Evolutionary conservation across 306 rosid species (phyloP).

Genomic region (Gleditsia sinensis): DNA sequence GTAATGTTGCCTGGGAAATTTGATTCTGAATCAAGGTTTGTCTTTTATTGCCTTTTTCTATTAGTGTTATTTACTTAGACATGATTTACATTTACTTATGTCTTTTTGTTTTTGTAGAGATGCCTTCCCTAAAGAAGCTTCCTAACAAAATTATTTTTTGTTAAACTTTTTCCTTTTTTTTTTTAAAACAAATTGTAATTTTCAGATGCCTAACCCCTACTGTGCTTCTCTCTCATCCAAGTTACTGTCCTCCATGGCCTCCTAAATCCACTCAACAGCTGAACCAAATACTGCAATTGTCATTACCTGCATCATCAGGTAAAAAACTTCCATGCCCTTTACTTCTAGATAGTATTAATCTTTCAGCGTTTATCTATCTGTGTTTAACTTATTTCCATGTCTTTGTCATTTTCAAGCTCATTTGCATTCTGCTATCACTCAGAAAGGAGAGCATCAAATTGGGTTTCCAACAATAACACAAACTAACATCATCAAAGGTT

Average conservation of each 20-base stretch:
- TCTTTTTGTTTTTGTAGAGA: background rate
- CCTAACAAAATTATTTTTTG: no score
- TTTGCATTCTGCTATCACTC: constrained; percentile 12
- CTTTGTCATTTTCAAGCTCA: constrained; percentile 28
- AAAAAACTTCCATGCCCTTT: background rate
- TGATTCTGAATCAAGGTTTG: constrained; percentile 37
- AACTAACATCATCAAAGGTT: constrained; percentile 29
- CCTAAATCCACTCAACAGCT: background rate
- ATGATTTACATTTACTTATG: background rate
- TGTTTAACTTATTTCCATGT: background rate
- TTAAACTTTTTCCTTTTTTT: background rate
- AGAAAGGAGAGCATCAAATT: constrained; percentile 8
- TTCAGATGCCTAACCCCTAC: constrained; percentile 34
- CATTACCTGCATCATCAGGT: constrained; percentile 11
- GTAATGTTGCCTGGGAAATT: constrained; percentile 27
- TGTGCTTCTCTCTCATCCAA: constrained; percentile 7
- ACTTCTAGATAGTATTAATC: background rate
- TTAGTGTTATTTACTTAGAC: background rate
- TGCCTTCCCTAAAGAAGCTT: background rate
- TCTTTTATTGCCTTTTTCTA: background rate
- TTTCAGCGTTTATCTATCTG: background rate
- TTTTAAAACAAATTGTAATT: background rate
- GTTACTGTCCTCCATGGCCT: background rate
- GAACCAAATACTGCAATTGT: background rate
- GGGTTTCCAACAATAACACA: constrained; percentile 12